Evolutionary conservation across 2,329 filamentous ascomycete genomes (phyloP).

Genomic region (Stagonosporopsis vannaccii): DNA sequence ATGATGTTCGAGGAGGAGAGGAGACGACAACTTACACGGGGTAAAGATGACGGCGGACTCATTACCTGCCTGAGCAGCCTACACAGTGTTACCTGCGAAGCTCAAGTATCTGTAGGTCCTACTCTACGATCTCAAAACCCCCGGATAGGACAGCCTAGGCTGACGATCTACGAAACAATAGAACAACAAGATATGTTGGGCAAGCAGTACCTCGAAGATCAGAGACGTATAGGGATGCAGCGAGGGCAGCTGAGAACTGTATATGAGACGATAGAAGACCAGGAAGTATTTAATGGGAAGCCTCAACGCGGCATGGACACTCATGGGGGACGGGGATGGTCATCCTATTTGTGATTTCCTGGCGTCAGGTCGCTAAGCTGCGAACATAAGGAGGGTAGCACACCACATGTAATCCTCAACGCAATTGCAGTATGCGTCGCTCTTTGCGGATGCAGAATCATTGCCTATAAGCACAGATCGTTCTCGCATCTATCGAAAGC

Average conservation of each 20-base stretch:
- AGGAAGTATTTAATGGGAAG: conserved; percentile 1
- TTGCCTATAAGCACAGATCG: no score
- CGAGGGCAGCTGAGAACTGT: neutral
- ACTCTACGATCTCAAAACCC: conserved; percentile 1
- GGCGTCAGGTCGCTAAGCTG: neutral
- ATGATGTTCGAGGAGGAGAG: neutral
- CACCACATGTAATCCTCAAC: no score
- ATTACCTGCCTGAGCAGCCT: neutral
- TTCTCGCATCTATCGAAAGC: no score
- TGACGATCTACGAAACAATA: conserved; percentile 12
- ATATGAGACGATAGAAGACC: conserved; percentile 13
- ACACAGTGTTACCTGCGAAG: neutral
- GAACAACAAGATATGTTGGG: conserved; percentile 3
- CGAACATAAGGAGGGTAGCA: no score
- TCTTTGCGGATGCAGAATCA: no score
- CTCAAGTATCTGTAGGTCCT: conserved; percentile 1
- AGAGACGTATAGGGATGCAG: neutral
- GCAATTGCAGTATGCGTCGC: no score
- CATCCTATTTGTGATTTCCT: neutral
- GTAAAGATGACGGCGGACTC: neutral
- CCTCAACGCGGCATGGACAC: conserved; percentile 1
- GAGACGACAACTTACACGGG: neutral
- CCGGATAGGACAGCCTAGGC: conserved; percentile 8
- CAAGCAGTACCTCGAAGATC: neutral
- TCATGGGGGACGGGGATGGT: neutral